Evolutionary conservation across 208 protist species (phyloP).

Genomic region (Leishmania guyanensis): DNA sequence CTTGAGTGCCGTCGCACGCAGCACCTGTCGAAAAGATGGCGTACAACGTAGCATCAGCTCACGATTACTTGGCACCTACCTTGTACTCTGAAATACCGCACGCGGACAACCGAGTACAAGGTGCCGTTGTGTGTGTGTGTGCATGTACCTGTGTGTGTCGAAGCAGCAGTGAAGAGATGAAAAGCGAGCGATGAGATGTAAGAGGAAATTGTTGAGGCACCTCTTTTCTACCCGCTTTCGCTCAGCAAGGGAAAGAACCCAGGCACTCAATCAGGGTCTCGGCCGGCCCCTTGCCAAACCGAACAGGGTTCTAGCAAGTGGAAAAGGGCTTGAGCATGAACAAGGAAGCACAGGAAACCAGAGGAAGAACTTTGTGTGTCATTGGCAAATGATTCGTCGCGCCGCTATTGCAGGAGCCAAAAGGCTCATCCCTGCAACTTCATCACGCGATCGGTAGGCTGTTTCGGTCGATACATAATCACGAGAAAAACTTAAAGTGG

Average conservation of each 20-base stretch:
- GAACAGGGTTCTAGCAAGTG: background rate
- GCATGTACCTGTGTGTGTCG: background rate
- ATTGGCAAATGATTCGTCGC: background rate
- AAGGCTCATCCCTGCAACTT: background rate
- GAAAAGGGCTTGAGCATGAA: background rate
- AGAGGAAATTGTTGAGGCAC: background rate
- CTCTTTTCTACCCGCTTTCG: background rate
- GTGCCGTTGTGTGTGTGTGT: background rate
- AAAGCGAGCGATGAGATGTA: background rate
- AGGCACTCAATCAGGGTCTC: background rate
- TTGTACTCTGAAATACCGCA: background rate
- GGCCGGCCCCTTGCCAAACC: background rate
- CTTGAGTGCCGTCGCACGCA: conserved; percentile 21
- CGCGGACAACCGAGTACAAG: background rate
- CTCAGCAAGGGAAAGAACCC: background rate
- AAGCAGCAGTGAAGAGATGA: background rate
- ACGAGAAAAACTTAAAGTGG: background rate
- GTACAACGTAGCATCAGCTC: conserved; percentile 21
- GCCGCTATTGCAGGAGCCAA: background rate
- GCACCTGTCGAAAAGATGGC: conserved; percentile 2
- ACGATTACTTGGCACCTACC: background rate
- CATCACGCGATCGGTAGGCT: background rate
- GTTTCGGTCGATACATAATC: background rate
- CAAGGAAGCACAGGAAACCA: background rate
- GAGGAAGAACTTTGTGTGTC: background rate